phyloP scores from a whole-genome alignment of 2,329 filamentous ascomycete genomes.

The Ceratocystis ficicola region DNA sequence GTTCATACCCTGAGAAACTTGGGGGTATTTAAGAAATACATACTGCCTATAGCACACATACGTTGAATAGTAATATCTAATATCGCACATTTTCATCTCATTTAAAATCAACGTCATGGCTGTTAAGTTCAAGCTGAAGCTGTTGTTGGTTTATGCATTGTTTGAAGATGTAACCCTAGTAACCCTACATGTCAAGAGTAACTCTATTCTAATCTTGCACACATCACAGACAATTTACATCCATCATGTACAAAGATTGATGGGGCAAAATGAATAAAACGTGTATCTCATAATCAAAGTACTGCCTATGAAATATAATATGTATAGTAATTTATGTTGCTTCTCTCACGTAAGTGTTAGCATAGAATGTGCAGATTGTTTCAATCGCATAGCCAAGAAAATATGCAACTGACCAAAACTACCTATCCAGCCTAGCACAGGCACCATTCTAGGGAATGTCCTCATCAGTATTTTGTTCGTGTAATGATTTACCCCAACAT shows the following conservation, averaged over 20 bases:
- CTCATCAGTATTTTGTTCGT: constrained; percentile 12
- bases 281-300: too few relatives aligned
- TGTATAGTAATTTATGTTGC: too few relatives aligned
- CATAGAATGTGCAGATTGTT: neutral
- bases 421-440: neutral
- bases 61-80: constrained; percentile 7
- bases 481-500: constrained; percentile 14
- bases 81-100: neutral
- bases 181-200: neutral
- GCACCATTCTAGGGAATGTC: neutral
- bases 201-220: too few relatives aligned
- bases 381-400: neutral
- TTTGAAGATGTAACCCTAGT: neutral
- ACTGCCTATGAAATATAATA: too few relatives aligned
- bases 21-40: neutral
- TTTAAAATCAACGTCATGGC: neutral
- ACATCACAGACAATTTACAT: too few relatives aligned
- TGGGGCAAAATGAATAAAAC: too few relatives aligned
- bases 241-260: neutral
- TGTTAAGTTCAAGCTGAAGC: neutral
- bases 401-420: neutral
- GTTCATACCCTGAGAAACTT: neutral
- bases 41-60: neutral
- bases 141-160: neutral
- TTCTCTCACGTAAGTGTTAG: too few relatives aligned